Conservation (phyloP, 805 yeast genomes). For the Wickerhamomyces rabaulensis region DNA sequence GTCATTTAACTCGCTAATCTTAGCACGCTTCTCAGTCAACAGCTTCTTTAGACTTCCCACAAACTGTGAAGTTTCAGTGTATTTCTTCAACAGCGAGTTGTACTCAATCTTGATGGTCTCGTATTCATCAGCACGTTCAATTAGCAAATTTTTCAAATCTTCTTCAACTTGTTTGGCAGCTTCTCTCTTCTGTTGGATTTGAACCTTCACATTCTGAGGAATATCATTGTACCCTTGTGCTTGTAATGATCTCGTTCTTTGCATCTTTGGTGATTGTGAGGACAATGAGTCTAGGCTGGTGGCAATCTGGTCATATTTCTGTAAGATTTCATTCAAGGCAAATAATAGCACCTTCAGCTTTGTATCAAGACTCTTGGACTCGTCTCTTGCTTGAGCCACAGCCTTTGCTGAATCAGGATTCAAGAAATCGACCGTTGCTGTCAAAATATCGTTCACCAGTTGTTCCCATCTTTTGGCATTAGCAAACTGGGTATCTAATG, state of each 20-base stretch:
- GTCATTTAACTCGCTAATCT: conserved; percentile 11
- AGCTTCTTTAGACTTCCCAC: conserved; percentile 10
- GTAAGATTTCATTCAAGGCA: conserved; percentile 15
- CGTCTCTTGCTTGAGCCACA: conserved; percentile 15
- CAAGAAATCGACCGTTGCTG: conserved; percentile 6
- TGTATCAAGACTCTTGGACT: conserved; percentile 17
- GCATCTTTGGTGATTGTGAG: not conserved
- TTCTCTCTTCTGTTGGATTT: conserved; percentile 9
- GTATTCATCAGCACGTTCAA: conserved; percentile 13
- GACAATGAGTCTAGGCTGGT: not conserved
- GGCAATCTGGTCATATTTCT: not conserved
- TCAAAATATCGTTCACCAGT: conserved; percentile 12
- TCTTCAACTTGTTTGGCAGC: conserved; percentile 12
- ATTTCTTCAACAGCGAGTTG: conserved; percentile 6
- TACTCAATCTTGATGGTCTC: conserved; percentile 13
- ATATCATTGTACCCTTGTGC: not conserved
- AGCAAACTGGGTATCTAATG: conserved; percentile 1
- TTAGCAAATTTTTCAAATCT: conserved; percentile 10
- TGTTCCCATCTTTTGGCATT: conserved; percentile 9
- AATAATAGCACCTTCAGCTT: conserved; percentile 16
- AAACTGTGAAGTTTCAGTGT: conserved; percentile 11
- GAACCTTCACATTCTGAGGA: not conserved
- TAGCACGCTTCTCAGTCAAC: conserved; percentile 15
- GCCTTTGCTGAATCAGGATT: conserved; percentile 18
- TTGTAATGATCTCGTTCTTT: not conserved